Evolutionary conservation across 805 yeast species (phyloP), one percentile per base, ranked within the genome.

Genomic region (Ogataea nitratoaversa): DNA sequence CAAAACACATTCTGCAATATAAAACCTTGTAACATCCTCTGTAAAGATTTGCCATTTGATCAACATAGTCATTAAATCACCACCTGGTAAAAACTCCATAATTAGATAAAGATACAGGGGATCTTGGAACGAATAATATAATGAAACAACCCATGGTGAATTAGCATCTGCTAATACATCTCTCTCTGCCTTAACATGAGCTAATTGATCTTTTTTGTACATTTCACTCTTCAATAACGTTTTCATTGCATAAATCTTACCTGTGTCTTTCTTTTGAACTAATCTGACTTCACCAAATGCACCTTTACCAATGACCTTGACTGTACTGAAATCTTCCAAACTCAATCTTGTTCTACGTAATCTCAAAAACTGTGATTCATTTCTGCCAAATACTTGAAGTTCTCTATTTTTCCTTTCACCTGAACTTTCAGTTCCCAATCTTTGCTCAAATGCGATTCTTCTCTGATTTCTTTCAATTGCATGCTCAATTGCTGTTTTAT

Each of bases 211-310:
- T 57, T 87, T 89, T 56, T 87, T 85, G 65, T 84, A 89, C 95
- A 93, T 89, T 64, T 93, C 99, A 37, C 84, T 75, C 63, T 87
- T 93, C 58, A 83, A 73, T 55, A 84, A 74, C 3, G 96, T 90
- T 65, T 89, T 89, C 99, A 87, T 93, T 36, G 95, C 96, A 67
- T 81, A 89, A 27, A 85, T 90, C 64, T 85, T 83, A 38, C 96
- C 95, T 1, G 93, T 84, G 63, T 93, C 99, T 38, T 70, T 73
- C 69, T 90, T 91, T 58, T 93, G 97, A 12, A 93, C 98, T 39
- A 93, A 70, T 47, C 97, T 76, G 27, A 93, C 99, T 58, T 89
- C 97, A 46, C 99, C 99, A 67, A 93, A 93, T 0, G 99, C 96
- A 48, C 99, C 99, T 61, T 93, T 93, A 36, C 99, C 99, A 49